These are phyloP conservation scores for Globisporangium acanthophoron DNA, from an alignment of 352 stramenopile genomes.

Conservation along the genomic window DNA sequence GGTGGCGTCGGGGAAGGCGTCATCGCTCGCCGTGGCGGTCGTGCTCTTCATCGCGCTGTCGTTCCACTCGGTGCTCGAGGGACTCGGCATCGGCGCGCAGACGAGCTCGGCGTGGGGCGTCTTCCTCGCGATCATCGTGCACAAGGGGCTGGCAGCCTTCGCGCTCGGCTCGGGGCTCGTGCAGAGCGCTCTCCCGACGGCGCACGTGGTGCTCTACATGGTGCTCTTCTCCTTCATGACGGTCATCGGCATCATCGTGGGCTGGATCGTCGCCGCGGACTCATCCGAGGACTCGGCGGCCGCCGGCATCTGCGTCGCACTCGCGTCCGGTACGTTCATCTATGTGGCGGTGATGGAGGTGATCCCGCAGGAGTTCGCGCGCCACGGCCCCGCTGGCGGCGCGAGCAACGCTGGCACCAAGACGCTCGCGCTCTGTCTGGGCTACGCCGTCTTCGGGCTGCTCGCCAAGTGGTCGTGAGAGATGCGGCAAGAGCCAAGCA, in stretches of 20 bases:
- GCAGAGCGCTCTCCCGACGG: constrained; percentile 44
- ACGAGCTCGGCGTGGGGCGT: constrained; percentile 66
- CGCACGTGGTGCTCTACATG: constrained; percentile 43
- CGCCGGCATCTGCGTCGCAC: constrained; percentile 50
- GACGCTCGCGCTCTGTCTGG: constrained; percentile 44
- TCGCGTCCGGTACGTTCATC: constrained; percentile 78
- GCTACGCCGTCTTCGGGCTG: constrained; percentile 70
- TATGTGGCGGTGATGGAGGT: constrained; percentile 86
- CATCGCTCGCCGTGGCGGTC: constrained; percentile 54
- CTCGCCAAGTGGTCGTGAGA: constrained; percentile 70
- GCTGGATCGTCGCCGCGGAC: constrained; percentile 35
- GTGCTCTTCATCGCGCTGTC: constrained; percentile 74
- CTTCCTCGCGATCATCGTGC: constrained; percentile 70
- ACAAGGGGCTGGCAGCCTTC: constrained; percentile 76
- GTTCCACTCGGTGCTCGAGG: constrained; percentile 79
- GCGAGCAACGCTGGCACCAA: constrained; percentile 29
- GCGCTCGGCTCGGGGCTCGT: constrained; percentile 62
- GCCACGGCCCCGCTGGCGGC: constrained; percentile 13
- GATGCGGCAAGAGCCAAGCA: neutral
- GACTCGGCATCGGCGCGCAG: constrained; percentile 69
- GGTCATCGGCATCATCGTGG: constrained; percentile 43
- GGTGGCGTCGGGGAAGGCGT: constrained; percentile 7
- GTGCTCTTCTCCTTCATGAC: constrained; percentile 53
- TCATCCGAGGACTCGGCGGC: constrained; percentile 36
- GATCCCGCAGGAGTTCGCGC: constrained; percentile 74